Evolutionary conservation across 805 yeast genomes (phyloP).

Genomic region (Lachancea quebecensis): DNA sequence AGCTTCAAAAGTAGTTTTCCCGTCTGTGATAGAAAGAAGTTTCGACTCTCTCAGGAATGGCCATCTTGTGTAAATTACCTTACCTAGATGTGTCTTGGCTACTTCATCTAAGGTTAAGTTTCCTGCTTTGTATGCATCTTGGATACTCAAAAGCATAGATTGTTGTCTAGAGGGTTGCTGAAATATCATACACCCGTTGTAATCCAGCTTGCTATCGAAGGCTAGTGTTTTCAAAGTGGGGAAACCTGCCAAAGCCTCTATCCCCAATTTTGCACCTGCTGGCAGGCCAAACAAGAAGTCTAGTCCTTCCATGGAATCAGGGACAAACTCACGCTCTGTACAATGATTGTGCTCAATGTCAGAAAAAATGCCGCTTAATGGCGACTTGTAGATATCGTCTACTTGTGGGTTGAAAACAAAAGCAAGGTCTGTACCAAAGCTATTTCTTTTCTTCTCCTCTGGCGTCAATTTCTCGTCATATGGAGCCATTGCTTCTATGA

Average conservation of each 20-base stretch:
- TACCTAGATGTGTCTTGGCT: constrained; percentile 54
- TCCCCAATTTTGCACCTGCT: constrained; percentile 62
- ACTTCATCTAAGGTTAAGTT: constrained; percentile 56
- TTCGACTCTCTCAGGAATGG: constrained; percentile 84
- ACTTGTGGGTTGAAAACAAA: constrained; percentile 75
- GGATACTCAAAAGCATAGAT: constrained; percentile 63
- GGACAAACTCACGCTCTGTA: constrained; percentile 48
- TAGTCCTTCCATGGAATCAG: constrained; percentile 41
- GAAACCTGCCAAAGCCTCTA: constrained; percentile 78
- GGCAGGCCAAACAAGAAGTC: constrained; percentile 49
- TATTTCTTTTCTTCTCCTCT: constrained; percentile 68
- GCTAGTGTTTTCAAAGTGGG: constrained; percentile 75
- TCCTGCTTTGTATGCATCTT: constrained; percentile 41
- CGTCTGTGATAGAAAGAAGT: constrained; percentile 57
- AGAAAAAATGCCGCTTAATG: constrained; percentile 67
- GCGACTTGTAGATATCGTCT: constrained; percentile 59
- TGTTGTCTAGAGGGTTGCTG: constrained; percentile 80
- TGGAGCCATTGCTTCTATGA: constrained; percentile 67
- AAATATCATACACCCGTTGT: constrained; percentile 67
- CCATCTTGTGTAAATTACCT: constrained; percentile 72
- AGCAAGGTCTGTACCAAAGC: constrained; percentile 60
- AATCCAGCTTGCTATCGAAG: constrained; percentile 44
- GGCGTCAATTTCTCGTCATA: constrained; percentile 52
- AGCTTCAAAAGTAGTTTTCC: constrained; percentile 38
- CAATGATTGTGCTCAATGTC: constrained; percentile 79